A percentile compares a stretch with the other conserved stretches of the same genome.
phyloP scores from a whole-genome alignment of 306 rosid species.

The Prunus mongolica region DNA sequence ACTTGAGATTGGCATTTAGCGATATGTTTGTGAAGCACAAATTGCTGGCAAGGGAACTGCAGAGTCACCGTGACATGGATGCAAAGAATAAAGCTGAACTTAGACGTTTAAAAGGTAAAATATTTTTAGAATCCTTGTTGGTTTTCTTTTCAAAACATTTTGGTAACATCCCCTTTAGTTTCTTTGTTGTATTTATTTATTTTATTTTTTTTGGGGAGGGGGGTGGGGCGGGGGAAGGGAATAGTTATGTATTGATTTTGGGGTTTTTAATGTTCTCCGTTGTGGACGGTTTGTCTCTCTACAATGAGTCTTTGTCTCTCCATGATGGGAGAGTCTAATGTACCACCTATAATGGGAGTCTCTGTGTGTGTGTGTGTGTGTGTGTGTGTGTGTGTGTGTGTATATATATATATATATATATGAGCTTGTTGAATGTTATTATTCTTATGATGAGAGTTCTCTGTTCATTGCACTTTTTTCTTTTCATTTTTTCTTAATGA shows the following conservation, averaged over 20 bases:
- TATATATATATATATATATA: background rate
- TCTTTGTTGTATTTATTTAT: background rate
- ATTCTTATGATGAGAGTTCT: background rate
- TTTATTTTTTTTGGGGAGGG: background rate
- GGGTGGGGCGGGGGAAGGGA: background rate
- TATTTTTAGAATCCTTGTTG: background rate
- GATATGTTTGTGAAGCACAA: constrained; percentile 64
- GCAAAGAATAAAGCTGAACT: constrained; percentile 61
- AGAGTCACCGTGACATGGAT: constrained; percentile 53
- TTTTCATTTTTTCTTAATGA: background rate
- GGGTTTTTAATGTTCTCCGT: background rate
- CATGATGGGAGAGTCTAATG: background rate
- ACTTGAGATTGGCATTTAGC: constrained; percentile 55
- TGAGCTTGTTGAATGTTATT: background rate
- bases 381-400: too few species aligned
- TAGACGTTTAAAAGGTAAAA: constrained; percentile 56
- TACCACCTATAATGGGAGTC: background rate
- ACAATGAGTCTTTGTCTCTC: background rate
- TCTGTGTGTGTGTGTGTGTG: fast-evolving
- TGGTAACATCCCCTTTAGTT: background rate
- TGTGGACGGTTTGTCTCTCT: background rate
- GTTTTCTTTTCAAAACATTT: background rate
- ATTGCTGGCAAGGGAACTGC: constrained; percentile 55
- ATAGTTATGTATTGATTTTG: background rate
- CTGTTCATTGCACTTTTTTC: background rate